Evolutionary conservation across 1,284 basidiomycete genomes (phyloP), one percentile per base, ranked within the genome.

Genomic region (Earliella scabrosa): DNA sequence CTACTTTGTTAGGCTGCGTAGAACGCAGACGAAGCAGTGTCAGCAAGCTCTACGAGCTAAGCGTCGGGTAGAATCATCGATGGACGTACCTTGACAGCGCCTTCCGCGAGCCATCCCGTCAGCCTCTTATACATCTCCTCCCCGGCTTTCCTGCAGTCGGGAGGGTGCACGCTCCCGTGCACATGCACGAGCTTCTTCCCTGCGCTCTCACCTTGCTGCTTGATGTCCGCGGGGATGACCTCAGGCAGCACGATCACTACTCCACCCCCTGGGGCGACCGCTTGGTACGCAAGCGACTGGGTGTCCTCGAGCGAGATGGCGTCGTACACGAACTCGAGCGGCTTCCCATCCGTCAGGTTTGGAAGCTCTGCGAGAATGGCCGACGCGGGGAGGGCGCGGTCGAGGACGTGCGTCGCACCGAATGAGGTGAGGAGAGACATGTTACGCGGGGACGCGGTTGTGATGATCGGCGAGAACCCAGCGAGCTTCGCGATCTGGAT

Each of bases 401-500:
- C 77, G 52, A 86, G 66, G 45, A 82, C 68, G 38, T 80, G 69
- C 0, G 80, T 81, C 1, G 82, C 85, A 2, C 85, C 84, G 21
- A 82, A 68, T 0, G 72, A 68, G 62, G 78, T 79, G 53, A 86
- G 74, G 35, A 66, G 66, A 0, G 66, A 68, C 20, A 67, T 61
- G 57, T 83, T 75, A 51, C 72, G 71, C 7, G 65, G 59, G 13
- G 79, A 82, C 3, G 82, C 74, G 0, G 79, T 82, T 5, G 79
- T 70, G 45, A 85, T 1, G 83, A 86, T 82, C 0, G 77, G 79
- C 4, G 73, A 75, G 72, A 83, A 83, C 0, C 82, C 83, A 0
- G 80, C 77, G 27, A 80, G 61, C 59, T 73, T 79, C 4, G 81
- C 81, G 14, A 87, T 65, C 65, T 87, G 85, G 45, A 87, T 75